Evolutionary conservation across 768 basidiomycete species (phyloP).

Genomic region (Rhizopogon vulgaris): DNA sequence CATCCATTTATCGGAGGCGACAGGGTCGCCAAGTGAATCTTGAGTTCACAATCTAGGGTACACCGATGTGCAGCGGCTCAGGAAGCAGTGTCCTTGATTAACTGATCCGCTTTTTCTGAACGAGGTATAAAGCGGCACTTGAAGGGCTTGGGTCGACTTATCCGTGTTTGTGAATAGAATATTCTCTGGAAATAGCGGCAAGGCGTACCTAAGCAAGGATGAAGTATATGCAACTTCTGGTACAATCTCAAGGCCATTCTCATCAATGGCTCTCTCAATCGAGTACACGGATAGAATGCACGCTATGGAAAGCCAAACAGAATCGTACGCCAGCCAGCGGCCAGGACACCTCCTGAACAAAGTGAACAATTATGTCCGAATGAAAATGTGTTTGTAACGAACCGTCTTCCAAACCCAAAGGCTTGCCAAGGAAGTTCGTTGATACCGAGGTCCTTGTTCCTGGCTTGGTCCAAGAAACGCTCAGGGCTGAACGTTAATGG

Average conservation of each 20-base stretch:
- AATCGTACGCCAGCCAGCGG: constrained; percentile 36
- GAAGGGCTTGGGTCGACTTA: constrained; percentile 38
- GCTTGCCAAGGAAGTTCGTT: constrained; percentile 31
- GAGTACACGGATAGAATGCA: constrained; percentile 34
- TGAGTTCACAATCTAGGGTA: neutral
- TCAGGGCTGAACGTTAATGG: constrained; percentile 34
- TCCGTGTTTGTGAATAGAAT: neutral
- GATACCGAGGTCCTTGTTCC: constrained; percentile 22
- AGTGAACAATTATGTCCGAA: neutral
- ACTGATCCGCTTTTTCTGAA: constrained; percentile 21
- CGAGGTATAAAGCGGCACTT: constrained; percentile 32
- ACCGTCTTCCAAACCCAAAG: constrained; percentile 39
- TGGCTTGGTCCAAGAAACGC: constrained; percentile 25
- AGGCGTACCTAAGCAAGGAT: constrained; percentile 28
- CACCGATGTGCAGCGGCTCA: neutral
- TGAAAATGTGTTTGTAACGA: constrained; percentile 2
- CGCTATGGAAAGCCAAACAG: constrained; percentile 37
- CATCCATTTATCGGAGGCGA: neutral
- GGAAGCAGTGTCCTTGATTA: constrained; percentile 19
- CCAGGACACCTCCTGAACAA: constrained; percentile 37
- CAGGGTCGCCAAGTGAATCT: neutral
- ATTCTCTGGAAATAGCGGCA: neutral
- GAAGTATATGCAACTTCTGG: constrained; percentile 31
- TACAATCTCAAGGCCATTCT: constrained; percentile 28
- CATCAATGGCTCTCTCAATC: constrained; percentile 29